Conservation (phyloP, 257 asterid species). For the Nicotiana tabacum region DNA sequence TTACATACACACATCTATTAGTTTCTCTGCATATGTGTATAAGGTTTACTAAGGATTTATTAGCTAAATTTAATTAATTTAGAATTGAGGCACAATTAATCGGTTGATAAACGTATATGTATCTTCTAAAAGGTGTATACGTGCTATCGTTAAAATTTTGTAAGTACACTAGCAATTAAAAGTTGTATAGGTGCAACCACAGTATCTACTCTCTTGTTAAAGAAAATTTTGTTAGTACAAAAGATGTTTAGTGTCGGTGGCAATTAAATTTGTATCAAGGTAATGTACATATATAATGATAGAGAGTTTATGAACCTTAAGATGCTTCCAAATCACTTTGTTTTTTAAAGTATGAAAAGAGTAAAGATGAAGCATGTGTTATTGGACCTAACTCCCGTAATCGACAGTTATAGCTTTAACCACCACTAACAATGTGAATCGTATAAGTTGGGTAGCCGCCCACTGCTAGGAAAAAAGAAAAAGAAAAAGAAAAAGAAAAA, state of each 20-base stretch:
- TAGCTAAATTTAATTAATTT: not conserved
- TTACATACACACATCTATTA: not conserved
- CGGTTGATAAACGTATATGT: not conserved
- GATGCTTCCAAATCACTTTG: not conserved
- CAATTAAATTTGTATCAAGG: not conserved
- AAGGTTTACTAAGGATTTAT: not conserved
- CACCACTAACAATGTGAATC: not conserved
- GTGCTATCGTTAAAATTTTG: not conserved
- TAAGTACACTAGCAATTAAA: not conserved
- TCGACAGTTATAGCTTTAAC: not conserved
- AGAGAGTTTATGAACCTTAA: not conserved
- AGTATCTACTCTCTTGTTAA: not conserved
- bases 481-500: too few relatives aligned
- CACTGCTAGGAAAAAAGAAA: not conserved
- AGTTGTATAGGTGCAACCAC: not conserved
- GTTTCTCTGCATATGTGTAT: not conserved
- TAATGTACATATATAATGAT: not conserved
- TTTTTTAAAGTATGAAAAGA: not conserved
- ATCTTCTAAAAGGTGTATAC: not conserved
- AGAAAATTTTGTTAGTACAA: not conserved
- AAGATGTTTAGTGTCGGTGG: not conserved
- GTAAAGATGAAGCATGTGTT: not conserved
- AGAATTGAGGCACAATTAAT: not conserved
- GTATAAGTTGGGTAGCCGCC: not conserved
- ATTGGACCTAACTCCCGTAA: not conserved